Conservation (phyloP, 805 yeast species). For the Candida maesae region DNA sequence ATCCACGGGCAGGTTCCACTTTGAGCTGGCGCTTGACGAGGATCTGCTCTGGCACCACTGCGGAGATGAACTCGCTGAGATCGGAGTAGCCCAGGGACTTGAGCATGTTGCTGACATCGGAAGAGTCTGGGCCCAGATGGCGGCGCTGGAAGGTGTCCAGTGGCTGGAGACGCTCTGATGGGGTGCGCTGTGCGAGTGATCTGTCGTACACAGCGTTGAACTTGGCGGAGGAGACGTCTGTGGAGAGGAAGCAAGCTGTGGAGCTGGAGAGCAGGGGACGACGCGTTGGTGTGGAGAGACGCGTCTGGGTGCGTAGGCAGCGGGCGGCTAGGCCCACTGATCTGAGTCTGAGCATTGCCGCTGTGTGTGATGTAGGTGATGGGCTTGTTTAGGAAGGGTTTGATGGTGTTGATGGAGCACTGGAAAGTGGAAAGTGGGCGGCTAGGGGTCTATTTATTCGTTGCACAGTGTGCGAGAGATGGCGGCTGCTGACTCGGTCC, state of each 20-base stretch:
- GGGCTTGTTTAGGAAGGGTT: too few relatives aligned
- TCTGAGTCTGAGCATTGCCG: conserved; percentile 5
- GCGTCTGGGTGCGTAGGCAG: neutral
- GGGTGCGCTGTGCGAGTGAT: conserved; percentile 16
- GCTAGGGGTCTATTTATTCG: too few relatives aligned
- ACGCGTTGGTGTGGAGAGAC: neutral
- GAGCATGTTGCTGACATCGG: conserved; percentile 65
- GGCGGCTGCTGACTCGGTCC: too few relatives aligned
- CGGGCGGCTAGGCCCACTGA: conserved; percentile 1
- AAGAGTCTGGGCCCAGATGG: conserved; percentile 80
- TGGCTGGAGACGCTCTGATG: conserved; percentile 27
- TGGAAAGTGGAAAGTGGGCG: too few relatives aligned
- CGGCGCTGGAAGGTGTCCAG: conserved; percentile 87
- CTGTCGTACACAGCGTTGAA: conserved; percentile 48
- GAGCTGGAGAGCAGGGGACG: neutral
- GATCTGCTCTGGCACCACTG: conserved; percentile 76
- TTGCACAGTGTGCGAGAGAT: too few relatives aligned
- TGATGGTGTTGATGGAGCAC: too few relatives aligned
- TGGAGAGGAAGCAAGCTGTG: conserved; percentile 26
- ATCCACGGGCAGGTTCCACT: conserved; percentile 70
- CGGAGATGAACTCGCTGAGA: conserved; percentile 63
- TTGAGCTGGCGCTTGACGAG: conserved; percentile 63
- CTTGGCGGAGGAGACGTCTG: conserved; percentile 53
- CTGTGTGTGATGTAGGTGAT: too few relatives aligned
- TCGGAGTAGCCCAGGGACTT: conserved; percentile 58